Conservation (phyloP, 1,284 basidiomycete genomes). For the Irpex sp. region DNA sequence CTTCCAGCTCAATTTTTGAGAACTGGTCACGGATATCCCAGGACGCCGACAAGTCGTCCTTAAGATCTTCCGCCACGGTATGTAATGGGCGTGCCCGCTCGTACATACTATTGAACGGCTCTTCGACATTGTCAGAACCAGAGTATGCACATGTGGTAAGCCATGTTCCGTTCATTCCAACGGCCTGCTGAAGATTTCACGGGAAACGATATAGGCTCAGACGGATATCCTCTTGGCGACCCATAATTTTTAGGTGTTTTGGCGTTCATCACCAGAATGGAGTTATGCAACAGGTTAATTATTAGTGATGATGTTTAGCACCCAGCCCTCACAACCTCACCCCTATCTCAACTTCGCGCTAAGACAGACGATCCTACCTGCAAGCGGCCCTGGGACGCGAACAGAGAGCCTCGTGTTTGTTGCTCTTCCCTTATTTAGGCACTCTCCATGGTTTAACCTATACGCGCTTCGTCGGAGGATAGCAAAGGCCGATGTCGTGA, state of each 20-base stretch:
- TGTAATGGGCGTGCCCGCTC: not conserved
- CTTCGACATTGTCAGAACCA: not conserved
- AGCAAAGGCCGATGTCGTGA: not conserved
- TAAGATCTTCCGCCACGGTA: not conserved
- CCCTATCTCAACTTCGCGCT: too few species aligned
- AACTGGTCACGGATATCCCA: not conserved
- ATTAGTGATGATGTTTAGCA: not conserved
- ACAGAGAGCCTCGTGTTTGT: not conserved
- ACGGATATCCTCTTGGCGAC: too few species aligned
- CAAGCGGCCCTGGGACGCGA: not conserved
- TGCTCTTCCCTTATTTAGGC: not conserved
- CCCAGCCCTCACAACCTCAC: too few species aligned
- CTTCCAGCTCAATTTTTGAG: not conserved
- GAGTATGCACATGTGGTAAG: not conserved
- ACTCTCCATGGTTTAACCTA: not conserved
- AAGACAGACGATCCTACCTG: not conserved
- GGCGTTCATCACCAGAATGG: too few species aligned
- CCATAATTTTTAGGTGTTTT: too few species aligned
- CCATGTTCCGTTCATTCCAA: not conserved
- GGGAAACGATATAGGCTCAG: not conserved
- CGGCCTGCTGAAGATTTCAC: not conserved
- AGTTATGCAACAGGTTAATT: not conserved
- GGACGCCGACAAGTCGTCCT: not conserved
- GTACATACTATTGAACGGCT: not conserved
- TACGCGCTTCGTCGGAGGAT: not conserved